These are phyloP conservation scores for Licmophora abbreviata DNA, from an alignment of 108 stramenopile genomes.

Conservation along the genomic window DNA sequence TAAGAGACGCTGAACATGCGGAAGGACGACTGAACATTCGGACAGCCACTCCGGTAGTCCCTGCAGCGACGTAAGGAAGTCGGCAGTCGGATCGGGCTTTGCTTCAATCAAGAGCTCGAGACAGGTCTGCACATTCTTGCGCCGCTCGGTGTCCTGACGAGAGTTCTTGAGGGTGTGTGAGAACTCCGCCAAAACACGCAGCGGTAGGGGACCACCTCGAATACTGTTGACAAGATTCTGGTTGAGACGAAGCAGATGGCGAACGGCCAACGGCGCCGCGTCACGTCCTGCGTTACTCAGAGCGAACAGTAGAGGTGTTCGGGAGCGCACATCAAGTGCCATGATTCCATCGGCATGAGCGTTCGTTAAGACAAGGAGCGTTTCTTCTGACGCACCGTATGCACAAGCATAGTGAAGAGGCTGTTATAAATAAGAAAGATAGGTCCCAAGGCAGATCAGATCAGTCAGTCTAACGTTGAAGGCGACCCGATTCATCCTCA, in stretches of 20 bases:
- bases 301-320: conserved; percentile 77
- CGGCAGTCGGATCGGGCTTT: conserved; percentile 58
- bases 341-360: conserved; percentile 43
- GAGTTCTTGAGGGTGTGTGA: conserved; percentile 32
- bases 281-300: conserved; percentile 62
- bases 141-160: conserved; percentile 27
- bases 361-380: conserved; percentile 47
- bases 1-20: conserved; percentile 48
- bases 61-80: conserved; percentile 72
- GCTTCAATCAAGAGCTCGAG: conserved; percentile 47
- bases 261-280: conserved; percentile 53
- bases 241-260: conserved; percentile 41
- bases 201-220: conserved; percentile 40
- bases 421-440: neutral
- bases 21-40: conserved; percentile 55
- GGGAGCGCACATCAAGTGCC: conserved; percentile 31
- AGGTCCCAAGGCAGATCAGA: neutral
- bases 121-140: conserved; percentile 44
- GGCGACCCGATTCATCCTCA: too few relatives aligned
- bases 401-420: conserved; percentile 83
- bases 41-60: conserved; percentile 49
- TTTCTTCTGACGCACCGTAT: conserved; percentile 68
- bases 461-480: neutral
- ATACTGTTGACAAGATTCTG: conserved; percentile 45
- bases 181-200: conserved; percentile 55